Conservation (phyloP, 345 rosid species). For the Kernera saxatilis region DNA sequence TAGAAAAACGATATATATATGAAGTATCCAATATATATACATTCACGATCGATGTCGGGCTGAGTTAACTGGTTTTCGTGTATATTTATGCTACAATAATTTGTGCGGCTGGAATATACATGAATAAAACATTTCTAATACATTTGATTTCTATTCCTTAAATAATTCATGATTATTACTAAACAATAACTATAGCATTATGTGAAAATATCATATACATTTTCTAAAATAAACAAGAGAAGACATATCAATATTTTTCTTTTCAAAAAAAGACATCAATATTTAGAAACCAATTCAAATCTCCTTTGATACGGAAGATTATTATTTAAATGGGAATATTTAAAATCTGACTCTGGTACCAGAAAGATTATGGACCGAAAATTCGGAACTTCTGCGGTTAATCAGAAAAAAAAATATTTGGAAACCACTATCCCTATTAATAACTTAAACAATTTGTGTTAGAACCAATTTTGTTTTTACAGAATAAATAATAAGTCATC, state of each 20-base stretch:
- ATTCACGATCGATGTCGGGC: conserved; percentile 1
- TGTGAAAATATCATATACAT: background rate
- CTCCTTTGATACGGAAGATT: too few species aligned
- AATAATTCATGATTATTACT: background rate
- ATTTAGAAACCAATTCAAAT: background rate
- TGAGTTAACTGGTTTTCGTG: background rate
- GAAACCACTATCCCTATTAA: too few species aligned
- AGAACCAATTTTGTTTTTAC: too few species aligned
- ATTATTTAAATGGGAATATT: too few species aligned
- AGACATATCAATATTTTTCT: background rate
- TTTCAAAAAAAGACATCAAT: background rate
- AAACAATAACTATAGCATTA: background rate
- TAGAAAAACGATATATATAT: background rate
- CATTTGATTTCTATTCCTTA: background rate
- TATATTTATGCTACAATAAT: background rate
- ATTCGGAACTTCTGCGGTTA: too few species aligned
- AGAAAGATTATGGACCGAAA: too few species aligned
- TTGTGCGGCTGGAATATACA: background rate
- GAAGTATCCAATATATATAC: background rate
- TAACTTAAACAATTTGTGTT: too few species aligned
- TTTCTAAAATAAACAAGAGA: background rate
- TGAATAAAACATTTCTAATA: background rate
- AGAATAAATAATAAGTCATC: background rate
- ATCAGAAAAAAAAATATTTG: too few species aligned
- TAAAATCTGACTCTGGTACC: too few species aligned